Evolutionary conservation across 1,284 basidiomycete species (phyloP).

Genomic region (Ustilago loliicola): DNA sequence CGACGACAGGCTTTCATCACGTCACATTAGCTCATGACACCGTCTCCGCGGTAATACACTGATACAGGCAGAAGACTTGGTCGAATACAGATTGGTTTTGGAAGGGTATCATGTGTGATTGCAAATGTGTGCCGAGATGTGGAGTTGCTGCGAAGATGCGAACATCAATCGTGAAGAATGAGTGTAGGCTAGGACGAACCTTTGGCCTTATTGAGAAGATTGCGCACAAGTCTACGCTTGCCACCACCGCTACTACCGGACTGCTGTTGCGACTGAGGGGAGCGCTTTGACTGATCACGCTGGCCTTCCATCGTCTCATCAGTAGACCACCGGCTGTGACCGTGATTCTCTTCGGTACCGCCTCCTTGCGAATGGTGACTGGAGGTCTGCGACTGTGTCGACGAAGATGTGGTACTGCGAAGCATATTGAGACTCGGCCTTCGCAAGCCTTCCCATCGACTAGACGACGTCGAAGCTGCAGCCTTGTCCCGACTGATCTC

Average conservation of each 20-base stretch:
- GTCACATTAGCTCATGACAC: neutral
- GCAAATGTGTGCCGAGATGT: neutral
- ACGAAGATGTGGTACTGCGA: conserved; percentile 37
- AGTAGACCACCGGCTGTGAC: conserved; percentile 27
- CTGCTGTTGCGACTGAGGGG: neutral
- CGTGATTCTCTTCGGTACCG: conserved; percentile 12
- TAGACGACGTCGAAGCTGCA: conserved; percentile 1
- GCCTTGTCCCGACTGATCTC: conserved; percentile 14
- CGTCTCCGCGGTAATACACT: neutral
- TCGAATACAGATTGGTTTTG: neutral
- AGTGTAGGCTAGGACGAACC: conserved; percentile 20
- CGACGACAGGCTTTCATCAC: conserved; percentile 6
- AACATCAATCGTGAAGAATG: too few relatives aligned
- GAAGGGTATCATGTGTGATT: conserved; percentile 12
- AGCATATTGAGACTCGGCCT: conserved; percentile 47
- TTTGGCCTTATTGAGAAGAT: conserved; percentile 44
- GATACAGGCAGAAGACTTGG: neutral
- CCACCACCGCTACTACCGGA: neutral
- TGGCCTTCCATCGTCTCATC: conserved; percentile 14
- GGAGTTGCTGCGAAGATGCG: too few relatives aligned
- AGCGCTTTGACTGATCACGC: neutral
- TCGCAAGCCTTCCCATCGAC: conserved; percentile 39
- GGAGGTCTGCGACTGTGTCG: conserved; percentile 32
- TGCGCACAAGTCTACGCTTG: conserved; percentile 39
- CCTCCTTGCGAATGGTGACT: conserved; percentile 20